Evolutionary conservation across 2,329 filamentous ascomycete genomes (phyloP).

Genomic region (Calonectria montana): DNA sequence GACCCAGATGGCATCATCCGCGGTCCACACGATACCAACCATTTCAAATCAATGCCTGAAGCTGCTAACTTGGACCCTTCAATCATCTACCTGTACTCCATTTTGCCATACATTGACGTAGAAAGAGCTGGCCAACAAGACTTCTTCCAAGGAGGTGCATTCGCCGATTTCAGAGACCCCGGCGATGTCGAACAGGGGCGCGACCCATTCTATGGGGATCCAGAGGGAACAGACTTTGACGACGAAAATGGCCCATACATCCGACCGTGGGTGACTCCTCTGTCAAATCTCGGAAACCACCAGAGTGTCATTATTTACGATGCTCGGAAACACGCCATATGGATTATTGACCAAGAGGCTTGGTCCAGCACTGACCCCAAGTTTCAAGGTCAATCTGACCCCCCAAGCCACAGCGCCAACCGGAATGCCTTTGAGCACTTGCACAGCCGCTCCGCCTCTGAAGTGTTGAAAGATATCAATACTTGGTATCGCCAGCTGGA

Average conservation of each 20-base stretch:
- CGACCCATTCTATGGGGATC: conserved; percentile 31
- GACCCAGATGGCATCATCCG: neutral
- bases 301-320: conserved; percentile 42
- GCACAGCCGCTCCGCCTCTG: neutral
- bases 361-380: neutral
- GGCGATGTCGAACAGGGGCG: conserved; percentile 8
- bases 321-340: conserved; percentile 32
- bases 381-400: neutral
- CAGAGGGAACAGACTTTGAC: conserved; percentile 30
- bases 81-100: conserved; percentile 42
- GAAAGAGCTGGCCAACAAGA: neutral
- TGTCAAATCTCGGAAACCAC: conserved; percentile 41
- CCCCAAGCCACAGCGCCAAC: neutral
- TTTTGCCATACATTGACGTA: conserved; percentile 37
- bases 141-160: conserved; percentile 35
- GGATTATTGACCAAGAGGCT: conserved; percentile 3
- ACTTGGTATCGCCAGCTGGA: neutral
- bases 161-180: conserved; percentile 33
- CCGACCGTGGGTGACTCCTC: conserved; percentile 39
- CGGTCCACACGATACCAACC: neutral
- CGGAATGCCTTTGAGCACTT: neutral
- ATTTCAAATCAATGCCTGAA: neutral
- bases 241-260: conserved; percentile 28
- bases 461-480: neutral
- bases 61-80: conserved; percentile 23